These are phyloP conservation scores for Remersonia thermophila DNA, from an alignment of 2,329 filamentous ascomycete species.

Conservation along the genomic window DNA sequence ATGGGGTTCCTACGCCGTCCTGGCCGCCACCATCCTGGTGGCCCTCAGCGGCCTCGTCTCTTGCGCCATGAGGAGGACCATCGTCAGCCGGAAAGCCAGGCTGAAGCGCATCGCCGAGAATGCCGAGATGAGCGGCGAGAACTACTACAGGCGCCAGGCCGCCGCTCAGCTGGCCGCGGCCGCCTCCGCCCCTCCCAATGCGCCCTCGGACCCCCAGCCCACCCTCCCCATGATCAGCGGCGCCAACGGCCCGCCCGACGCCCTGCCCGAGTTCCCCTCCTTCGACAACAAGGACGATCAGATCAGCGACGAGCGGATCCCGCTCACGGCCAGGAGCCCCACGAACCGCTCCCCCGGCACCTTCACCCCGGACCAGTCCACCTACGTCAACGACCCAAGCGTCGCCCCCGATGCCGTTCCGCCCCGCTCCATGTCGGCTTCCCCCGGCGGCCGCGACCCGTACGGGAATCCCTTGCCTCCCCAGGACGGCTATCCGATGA, in stretches of 20 bases:
- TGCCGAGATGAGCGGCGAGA: conserved; percentile 92
- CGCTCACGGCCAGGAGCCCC: conserved; percentile 54
- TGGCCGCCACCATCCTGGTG: conserved; percentile 78
- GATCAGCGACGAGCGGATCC: conserved; percentile 57
- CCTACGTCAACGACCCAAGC: conserved; percentile 23
- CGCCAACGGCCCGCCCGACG: conserved; percentile 37
- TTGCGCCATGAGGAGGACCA: conserved; percentile 85
- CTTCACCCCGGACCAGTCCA: conserved; percentile 26
- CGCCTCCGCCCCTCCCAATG: conserved; percentile 22
- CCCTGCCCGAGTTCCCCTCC: conserved; percentile 44
- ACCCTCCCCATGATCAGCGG: conserved; percentile 47
- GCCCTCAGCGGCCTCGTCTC: conserved; percentile 72
- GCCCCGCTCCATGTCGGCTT: conserved; percentile 23
- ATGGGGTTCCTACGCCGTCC: conserved; percentile 89
- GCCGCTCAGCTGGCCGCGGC: conserved; percentile 29
- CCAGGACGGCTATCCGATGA: conserved; percentile 33
- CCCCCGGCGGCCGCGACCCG: conserved; percentile 35
- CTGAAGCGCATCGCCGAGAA: conserved; percentile 88
- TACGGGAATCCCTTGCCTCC: conserved; percentile 49
- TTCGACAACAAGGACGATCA: conserved; percentile 54
- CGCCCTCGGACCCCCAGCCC: conserved; percentile 32
- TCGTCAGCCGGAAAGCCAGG: conserved; percentile 85
- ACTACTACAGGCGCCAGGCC: conserved; percentile 67
- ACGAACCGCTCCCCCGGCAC: conserved; percentile 43
- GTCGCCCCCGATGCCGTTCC: conserved; percentile 21